phyloP scores from a whole-genome alignment of 2,329 filamentous ascomycete genomes.

The Elsinoe ampelina region DNA sequence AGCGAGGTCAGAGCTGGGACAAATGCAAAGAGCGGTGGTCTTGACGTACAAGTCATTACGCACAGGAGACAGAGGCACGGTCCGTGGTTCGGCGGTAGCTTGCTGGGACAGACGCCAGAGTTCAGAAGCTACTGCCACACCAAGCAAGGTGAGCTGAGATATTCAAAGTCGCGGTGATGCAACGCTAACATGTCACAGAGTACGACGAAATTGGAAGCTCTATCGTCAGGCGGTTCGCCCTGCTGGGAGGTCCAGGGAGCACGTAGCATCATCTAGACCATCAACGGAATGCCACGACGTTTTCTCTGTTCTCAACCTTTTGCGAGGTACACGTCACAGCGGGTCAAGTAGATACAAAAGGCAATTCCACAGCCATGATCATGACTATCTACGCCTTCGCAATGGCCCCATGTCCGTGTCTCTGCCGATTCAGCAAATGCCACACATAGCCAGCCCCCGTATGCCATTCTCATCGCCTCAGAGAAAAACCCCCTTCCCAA shows the following conservation, averaged over 20 bases:
- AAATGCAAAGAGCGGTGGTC: slow-evolving; percentile 81
- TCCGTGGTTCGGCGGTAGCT: slow-evolving; percentile 95
- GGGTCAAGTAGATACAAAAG: too few relatives aligned
- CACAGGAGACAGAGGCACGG: slow-evolving; percentile 97
- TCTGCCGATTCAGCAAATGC: too few relatives aligned
- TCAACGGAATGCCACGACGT: too few relatives aligned
- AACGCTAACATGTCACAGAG: slow-evolving; percentile 34
- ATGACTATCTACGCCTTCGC: too few relatives aligned
- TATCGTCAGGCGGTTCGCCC: slow-evolving; percentile 88
- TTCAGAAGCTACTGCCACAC: slow-evolving; percentile 98
- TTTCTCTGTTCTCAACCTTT: too few relatives aligned
- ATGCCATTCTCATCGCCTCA: too few relatives aligned
- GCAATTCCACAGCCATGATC: too few relatives aligned
- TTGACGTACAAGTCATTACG: slow-evolving; percentile 94
- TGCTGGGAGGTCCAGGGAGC: slow-evolving; percentile 83
- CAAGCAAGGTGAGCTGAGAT: slow-evolving; percentile 26
- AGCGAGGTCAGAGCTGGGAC: slow-evolving; percentile 79
- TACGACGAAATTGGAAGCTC: slow-evolving; percentile 95
- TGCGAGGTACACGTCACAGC: too few relatives aligned
- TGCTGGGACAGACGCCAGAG: slow-evolving; percentile 94
- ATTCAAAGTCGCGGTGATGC: slow-evolving; percentile 18
- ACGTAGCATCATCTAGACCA: slow-evolving; percentile 39
- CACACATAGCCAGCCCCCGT: too few relatives aligned
- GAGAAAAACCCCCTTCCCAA: too few relatives aligned
- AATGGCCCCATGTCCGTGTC: too few relatives aligned